phyloP scores from a whole-genome alignment of 1,284 basidiomycete genomes.

The Pseudomicrostroma phylloplanum region DNA sequence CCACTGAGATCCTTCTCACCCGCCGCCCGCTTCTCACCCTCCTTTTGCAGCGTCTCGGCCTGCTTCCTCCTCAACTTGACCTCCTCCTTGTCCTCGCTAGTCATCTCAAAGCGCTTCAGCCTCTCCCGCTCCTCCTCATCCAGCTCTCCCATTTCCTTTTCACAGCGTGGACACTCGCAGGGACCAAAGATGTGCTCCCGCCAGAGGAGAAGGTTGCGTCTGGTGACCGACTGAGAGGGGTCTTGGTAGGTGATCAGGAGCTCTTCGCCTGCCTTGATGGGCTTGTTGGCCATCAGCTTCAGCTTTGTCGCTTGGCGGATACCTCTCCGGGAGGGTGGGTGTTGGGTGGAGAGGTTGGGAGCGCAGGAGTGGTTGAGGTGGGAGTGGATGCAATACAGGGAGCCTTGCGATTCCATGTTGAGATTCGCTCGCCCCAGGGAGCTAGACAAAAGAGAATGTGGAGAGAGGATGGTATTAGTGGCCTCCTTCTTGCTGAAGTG shows the following conservation, averaged over 20 bases:
- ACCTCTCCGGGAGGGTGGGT: conserved; percentile 54
- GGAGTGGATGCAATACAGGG: conserved; percentile 75
- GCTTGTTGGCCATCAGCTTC: conserved; percentile 62
- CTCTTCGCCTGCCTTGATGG: conserved; percentile 68
- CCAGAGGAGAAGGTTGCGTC: conserved; percentile 60
- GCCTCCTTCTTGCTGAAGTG: neutral
- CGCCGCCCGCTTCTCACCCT: conserved; percentile 58
- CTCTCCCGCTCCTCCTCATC: conserved; percentile 52
- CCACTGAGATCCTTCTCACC: conserved; percentile 35
- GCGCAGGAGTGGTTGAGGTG: conserved; percentile 77
- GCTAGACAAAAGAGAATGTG: conserved; percentile 60
- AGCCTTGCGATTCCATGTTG: conserved; percentile 79
- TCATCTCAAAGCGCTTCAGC: conserved; percentile 12
- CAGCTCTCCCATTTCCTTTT: conserved; percentile 62
- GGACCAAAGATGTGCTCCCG: conserved; percentile 45
- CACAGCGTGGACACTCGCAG: conserved; percentile 73
- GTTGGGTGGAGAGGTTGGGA: conserved; percentile 70
- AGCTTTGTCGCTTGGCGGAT: conserved; percentile 60
- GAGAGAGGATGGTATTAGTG: neutral
- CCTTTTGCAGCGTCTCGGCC: conserved; percentile 60
- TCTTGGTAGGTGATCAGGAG: conserved; percentile 69
- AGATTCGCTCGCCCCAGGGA: conserved; percentile 75
- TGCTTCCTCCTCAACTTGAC: conserved; percentile 12
- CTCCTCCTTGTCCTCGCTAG: conserved; percentile 8
- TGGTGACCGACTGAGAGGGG: conserved; percentile 58